Evolutionary conservation across 495 filamentous ascomycete species (phyloP), one percentile per base, ranked within the genome.

Genomic region (Penicillium canescens): DNA sequence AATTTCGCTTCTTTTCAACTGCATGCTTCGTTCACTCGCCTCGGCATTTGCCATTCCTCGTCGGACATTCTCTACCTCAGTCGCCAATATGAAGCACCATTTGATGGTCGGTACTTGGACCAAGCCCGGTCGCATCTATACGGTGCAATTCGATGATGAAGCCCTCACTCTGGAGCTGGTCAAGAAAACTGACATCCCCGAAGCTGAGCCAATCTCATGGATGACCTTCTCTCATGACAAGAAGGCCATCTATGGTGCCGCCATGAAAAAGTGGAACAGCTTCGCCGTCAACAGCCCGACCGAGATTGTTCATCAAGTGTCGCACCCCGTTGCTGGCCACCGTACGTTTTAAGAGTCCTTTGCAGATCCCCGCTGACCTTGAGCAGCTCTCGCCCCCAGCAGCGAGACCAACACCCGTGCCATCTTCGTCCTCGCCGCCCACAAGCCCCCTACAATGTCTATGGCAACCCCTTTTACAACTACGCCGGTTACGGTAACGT

Each of bases 221-320:
- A 91, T 94, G 86, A 86, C 87, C 37, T 91, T 92, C 61, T 86
- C 90, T 79, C 88, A 94, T 66, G 75, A 80, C 50, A 88, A 86
- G 69, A 91, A 90, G 70, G 85, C 88, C 68, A 86, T 94, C 57
- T 94, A 92, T 70, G 90, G 90, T 59, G 85, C 89, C 5, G 86
- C 88, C 53, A 91, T 92, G 89, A 94, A 94, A 75, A 90, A 89
- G 69, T 94, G 87, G 87, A 87, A 86, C 49, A 90, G 86, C 68
- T 90, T 88, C 63, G 74, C 82, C 37, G 88, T 94, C 53, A 79
- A 85, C 61, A 86, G 81, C 63, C 86, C 89, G n/a, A 87, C 82
- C 4, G 84, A 91, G 38, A 92, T 94, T 57, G 73, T 86, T 44
- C 89, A 92, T 55, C 80, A 86, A 66, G 82, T 77, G 20, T 92